phyloP scores from a whole-genome alignment of 441 rosid species.

The Pelargonium australe region DNA sequence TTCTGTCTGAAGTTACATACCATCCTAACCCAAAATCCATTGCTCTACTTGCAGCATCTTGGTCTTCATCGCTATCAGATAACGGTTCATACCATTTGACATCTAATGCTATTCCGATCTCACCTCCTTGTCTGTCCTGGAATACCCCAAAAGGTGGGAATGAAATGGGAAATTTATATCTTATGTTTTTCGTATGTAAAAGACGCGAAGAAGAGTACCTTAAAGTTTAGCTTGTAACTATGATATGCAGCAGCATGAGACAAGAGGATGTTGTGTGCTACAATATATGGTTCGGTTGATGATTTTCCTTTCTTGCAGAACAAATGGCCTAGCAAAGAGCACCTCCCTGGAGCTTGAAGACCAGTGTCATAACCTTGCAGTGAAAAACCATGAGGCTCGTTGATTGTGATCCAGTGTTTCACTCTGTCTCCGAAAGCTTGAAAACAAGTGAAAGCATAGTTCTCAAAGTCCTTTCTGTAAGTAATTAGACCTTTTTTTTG shows the following conservation, averaged over 20 bases:
- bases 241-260: constrained; percentile 68
- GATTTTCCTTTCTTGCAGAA: constrained; percentile 58
- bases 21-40: constrained; percentile 80
- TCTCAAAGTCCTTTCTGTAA: constrained; percentile 50
- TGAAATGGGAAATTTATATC: background rate
- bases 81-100: constrained; percentile 79
- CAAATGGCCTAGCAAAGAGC: constrained; percentile 57
- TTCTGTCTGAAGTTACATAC: constrained; percentile 27
- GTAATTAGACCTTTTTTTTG: constrained; percentile 3
- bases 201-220: constrained; percentile 32
- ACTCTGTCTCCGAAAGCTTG: constrained; percentile 61
- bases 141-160: background rate
- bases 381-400: constrained; percentile 58
- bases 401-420: constrained; percentile 65
- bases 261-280: constrained; percentile 58
- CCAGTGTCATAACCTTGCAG: constrained; percentile 68
- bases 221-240: constrained; percentile 49
- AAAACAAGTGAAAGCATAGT: constrained; percentile 53
- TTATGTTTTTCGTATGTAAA: background rate
- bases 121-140: constrained; percentile 66
- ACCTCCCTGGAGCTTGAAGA: constrained; percentile 68
- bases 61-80: constrained; percentile 58
- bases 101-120: constrained; percentile 66
- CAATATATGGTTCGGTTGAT: constrained; percentile 50
- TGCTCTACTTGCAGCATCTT: constrained; percentile 72